A percentile compares a stretch with the other conserved stretches of the same genome.
phyloP scores from a whole-genome alignment of 2,329 filamentous ascomycete species.

The Alternaria sp. region DNA sequence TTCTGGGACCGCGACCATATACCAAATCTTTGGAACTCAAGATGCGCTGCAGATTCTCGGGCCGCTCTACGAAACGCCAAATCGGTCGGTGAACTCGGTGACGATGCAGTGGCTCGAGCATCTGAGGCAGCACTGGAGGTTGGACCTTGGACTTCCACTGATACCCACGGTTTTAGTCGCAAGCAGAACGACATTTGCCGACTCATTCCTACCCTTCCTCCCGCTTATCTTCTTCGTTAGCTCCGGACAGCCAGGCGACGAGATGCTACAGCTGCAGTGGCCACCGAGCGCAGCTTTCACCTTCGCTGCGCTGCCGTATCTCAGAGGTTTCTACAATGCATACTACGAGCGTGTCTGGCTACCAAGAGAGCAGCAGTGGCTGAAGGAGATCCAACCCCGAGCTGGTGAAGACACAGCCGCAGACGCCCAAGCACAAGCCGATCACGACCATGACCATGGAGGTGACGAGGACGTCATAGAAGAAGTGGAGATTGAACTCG shows the following conservation, averaged over 20 bases:
- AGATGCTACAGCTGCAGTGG: slow-evolving; percentile 65
- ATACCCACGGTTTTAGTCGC: slow-evolving; percentile 73
- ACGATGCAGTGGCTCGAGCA: slow-evolving; percentile 45
- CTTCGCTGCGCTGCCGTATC: slow-evolving; percentile 71
- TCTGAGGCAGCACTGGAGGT: slow-evolving; percentile 56
- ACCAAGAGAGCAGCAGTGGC: slow-evolving; percentile 66
- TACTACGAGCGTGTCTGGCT: slow-evolving; percentile 68
- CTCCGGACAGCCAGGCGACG: slow-evolving; percentile 56
- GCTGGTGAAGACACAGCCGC: slow-evolving; percentile 46
- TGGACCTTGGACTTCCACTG: slow-evolving; percentile 69
- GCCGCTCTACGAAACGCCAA: slow-evolving; percentile 50
- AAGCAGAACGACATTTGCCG: slow-evolving; percentile 70
- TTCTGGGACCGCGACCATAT: slow-evolving; percentile 69
- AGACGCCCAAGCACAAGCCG: slow-evolving; percentile 26
- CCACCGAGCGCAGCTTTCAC: slow-evolving; percentile 72
- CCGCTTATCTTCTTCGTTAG: slow-evolving; percentile 69
- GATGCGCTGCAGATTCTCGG: slow-evolving; percentile 66
- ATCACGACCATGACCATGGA: slow-evolving; percentile 39
- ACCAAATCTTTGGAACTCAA: slow-evolving; percentile 70
- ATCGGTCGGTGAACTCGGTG: slow-evolving; percentile 39
- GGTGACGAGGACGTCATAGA: slow-evolving; percentile 59
- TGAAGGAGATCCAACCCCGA: slow-evolving; percentile 68
- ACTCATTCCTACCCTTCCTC: slow-evolving; percentile 69
- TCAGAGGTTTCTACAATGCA: slow-evolving; percentile 69
- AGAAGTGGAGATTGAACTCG: slow-evolving; percentile 55